Evolutionary conservation across 2,329 filamentous ascomycete species (phyloP), one percentile per base, ranked within the genome.

Genomic region (Phoma herbarum): DNA sequence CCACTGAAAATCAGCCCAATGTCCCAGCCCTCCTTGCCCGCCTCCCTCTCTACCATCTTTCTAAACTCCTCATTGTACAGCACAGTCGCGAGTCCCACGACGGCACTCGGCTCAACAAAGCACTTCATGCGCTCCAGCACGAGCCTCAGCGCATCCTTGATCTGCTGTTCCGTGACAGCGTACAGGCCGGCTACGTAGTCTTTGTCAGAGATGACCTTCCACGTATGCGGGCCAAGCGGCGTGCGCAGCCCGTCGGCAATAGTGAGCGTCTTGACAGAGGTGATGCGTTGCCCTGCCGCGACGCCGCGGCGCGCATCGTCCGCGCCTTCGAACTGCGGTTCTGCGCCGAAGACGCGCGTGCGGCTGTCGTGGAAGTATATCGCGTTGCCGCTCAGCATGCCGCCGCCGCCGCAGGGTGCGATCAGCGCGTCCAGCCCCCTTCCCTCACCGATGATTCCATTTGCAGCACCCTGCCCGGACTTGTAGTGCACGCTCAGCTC

Each of bases 181-280:
- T 86, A 90, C 69, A 97, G 85, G 0, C 85, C 89, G 2, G 79
- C 73, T 1, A 97, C 89, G 57, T 95, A 87, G n/a, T 79, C 76
- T 57, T 84, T 80, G 72, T 93, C 86, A 65, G 88, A 88, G 66
- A 97, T 90, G 37, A 97, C 82, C 8, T 73, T 77, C 92, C 92
- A 98, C 1, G 92, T 92, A 54, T 88, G 81, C 45, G 81, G 74
- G 0, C 93, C 93, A 0, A 97, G 84, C 0, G 92, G 92, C 18
- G 93, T 97, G 25, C 94, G 84, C 73, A 98, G 79, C 0, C 94
- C 94, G 77, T 98, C 94, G 0, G 93, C 94, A 33, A 98, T 88
- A 0, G 94, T 97, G 16, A 94, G 82, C 0, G 89, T 87, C 67
- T 85, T 87, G 20, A 97, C 93, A 0, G 74, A 76, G 63, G 85